Evolutionary conservation across 768 basidiomycete genomes (phyloP), one percentile per base, ranked within the genome.

Genomic region (Lentinula sp.): DNA sequence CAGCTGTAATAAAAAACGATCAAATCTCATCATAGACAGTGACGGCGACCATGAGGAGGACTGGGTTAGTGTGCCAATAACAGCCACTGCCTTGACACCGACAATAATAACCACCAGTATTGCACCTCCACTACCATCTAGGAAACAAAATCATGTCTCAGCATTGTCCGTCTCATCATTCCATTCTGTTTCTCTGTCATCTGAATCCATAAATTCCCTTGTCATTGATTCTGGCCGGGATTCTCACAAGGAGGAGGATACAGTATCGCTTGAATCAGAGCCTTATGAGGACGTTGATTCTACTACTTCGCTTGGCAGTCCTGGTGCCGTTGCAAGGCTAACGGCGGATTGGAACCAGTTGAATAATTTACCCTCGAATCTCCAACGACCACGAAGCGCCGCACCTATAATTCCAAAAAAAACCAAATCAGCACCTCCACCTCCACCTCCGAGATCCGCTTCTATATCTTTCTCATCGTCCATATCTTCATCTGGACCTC

Each of bases 121-220:
- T 60, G 76, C 77, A 10, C 88, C 87, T 9, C 84, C 85, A 10
- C 76, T 90, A 16, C 88, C 88, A 23, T 86, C 87, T 5, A 82
- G 88, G 56, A 87, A 84, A 65, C 79, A 85, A 1, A 76, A 78
- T 45, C 89, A 91, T 68, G 80, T 76, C 4, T 80, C 83, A 4
- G 81, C 80, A 2, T 89, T 88, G 1, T 92, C 90, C 52, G 81
- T 90, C 42, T 91, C 90, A 2, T 92, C 90, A 33, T 91, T 93
- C 63, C 89, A 91, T 66, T 91, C 90, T 2, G 87, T 92, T 28
- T 92, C 90, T 1, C 79, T 92, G 16, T 91, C 90, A 1, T 88
- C 87, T 6, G 86, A 87, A 63, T 77, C 77, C 35, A 77, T 78
- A 61, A 70, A 76, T 16, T 73, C 35, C 73, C 61, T 77, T 75